Evolutionary conservation across 2,329 filamentous ascomycete genomes (phyloP).

Genomic region (Ilyonectria destructans): DNA sequence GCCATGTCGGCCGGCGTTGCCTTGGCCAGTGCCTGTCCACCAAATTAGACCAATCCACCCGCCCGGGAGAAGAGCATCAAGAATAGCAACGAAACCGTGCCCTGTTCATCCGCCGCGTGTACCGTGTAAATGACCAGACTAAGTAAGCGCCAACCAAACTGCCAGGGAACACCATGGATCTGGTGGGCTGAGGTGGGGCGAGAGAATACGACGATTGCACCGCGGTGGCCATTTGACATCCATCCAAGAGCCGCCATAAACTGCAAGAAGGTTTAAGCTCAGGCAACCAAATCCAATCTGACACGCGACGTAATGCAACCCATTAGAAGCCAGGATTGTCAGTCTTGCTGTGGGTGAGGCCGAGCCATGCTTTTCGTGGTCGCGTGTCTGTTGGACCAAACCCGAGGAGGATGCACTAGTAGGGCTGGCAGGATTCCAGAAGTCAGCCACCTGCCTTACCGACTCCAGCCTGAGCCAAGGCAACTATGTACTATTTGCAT

Average conservation of each 20-base stretch:
- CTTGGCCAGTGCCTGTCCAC: background rate
- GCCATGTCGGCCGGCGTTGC: background rate
- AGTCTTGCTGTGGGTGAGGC: conserved; percentile 1
- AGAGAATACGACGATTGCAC: conserved; percentile 1
- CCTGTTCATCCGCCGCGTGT: background rate
- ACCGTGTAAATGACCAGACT: conserved; percentile 1
- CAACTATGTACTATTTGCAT: conserved; percentile 10
- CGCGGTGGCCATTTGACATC: background rate
- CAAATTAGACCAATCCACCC: conserved; percentile 1
- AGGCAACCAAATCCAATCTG: conserved; percentile 8
- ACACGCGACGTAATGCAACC: conserved; percentile 1
- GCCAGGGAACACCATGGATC: conserved; percentile 4
- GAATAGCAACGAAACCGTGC: conserved; percentile 3
- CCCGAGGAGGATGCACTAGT: conserved; percentile 19
- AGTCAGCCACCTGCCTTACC: conserved; percentile 13
- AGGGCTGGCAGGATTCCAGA: conserved; percentile 28
- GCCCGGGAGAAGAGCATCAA: background rate
- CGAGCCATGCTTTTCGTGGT: conserved; percentile 5
- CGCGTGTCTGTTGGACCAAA: conserved; percentile 17
- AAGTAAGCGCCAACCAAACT: conserved; percentile 6
- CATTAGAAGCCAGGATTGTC: background rate
- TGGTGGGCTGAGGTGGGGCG: conserved; percentile 19
- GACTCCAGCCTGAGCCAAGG: conserved; percentile 3
- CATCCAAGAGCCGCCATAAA: background rate
- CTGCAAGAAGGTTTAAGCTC: conserved; percentile 7